Evolutionary conservation across 1,139 yeast genomes (phyloP).

Genomic region (Debaryomyces nepalensis): DNA sequence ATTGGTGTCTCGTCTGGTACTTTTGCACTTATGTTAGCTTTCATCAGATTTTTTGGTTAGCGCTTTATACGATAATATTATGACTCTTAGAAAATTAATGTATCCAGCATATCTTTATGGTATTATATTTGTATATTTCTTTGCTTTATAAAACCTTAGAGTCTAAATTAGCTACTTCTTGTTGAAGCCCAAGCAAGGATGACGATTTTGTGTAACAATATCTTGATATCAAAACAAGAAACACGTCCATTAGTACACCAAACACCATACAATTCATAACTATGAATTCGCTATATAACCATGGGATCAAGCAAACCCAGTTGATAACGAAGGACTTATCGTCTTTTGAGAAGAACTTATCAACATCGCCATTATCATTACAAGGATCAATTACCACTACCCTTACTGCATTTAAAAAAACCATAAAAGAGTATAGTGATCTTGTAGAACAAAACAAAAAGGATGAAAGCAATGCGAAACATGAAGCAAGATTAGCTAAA

Average conservation of each 20-base stretch:
- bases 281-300: constrained; percentile 83
- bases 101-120: too few relatives aligned
- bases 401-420: constrained; percentile 71
- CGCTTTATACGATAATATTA: constrained; percentile 6
- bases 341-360: constrained; percentile 66
- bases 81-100: neutral
- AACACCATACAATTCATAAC: neutral
- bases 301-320: constrained; percentile 85
- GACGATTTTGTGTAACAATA: constrained; percentile 4
- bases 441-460: constrained; percentile 64
- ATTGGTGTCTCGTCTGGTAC: constrained; percentile 99
- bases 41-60: constrained; percentile 78
- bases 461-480: constrained; percentile 63
- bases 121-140: too few relatives aligned
- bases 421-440: constrained; percentile 76
- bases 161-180: too few relatives aligned
- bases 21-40: constrained; percentile 89
- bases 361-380: constrained; percentile 72
- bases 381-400: constrained; percentile 89
- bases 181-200: neutral
- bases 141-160: too few relatives aligned
- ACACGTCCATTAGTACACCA: constrained; percentile 3
- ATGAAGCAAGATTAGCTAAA: constrained; percentile 61
- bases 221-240: neutral
- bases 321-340: constrained; percentile 70